These are phyloP conservation scores for Backusella psychrophila DNA, from an alignment of 192 early-diverging fungal genomes.

Conservation along the genomic window DNA sequence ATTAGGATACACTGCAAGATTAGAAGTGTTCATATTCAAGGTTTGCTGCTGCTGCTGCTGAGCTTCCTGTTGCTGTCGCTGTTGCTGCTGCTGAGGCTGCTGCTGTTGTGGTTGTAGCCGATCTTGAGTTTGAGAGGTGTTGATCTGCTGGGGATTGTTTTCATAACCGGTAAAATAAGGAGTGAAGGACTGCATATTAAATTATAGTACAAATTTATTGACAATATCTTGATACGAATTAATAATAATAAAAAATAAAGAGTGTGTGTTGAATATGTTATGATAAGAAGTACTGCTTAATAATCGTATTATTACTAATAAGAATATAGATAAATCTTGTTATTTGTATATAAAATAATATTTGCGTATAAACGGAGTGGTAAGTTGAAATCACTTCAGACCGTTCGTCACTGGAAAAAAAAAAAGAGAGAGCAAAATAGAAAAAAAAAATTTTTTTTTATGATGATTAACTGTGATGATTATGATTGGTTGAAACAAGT, in stretches of 20 bases:
- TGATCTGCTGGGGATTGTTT: not conserved
- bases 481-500: not conserved
- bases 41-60: conserved; percentile 7
- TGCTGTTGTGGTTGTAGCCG: conserved; percentile 27
- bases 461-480: not conserved
- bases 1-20: conserved; percentile 36
- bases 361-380: not conserved
- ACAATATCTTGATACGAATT: too few species aligned
- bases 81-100: conserved; percentile 16
- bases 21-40: conserved; percentile 27
- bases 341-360: not conserved
- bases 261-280: too few species aligned
- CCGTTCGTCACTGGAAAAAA: not conserved
- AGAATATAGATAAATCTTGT: too few species aligned
- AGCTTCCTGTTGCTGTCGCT: conserved; percentile 21
- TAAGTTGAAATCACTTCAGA: not conserved
- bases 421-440: not conserved
- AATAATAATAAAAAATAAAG: too few species aligned
- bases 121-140: conserved; percentile 21
- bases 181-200: not conserved
- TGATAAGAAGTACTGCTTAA: too few species aligned
- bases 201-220: not conserved
- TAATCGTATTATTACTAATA: too few species aligned
- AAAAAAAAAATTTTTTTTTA: not conserved
- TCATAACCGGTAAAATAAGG: conserved; percentile 26